Conservation (phyloP, 2,329 filamentous ascomycete species). For the Trichoderma cornu-damae region DNA sequence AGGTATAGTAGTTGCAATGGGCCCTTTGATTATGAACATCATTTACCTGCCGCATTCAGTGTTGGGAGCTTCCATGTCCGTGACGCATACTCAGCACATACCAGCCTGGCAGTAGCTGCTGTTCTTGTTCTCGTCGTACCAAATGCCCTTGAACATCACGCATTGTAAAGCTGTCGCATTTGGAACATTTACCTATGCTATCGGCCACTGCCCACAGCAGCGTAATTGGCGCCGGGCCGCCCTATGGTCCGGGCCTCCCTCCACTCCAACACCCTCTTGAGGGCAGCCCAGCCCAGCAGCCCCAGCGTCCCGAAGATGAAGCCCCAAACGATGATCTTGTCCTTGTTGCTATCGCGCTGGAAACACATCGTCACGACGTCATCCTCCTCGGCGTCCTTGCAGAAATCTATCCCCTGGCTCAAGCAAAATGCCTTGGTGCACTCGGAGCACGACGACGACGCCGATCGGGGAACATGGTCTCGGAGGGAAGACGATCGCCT, state of each 20-base stretch:
- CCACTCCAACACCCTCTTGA: constrained; percentile 45
- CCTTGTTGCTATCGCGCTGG: constrained; percentile 62
- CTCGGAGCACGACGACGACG: constrained; percentile 50
- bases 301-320: constrained; percentile 57
- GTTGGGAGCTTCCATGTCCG: not conserved
- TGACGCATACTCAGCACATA: not conserved
- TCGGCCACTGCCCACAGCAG: constrained; percentile 24
- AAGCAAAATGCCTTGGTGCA: constrained; percentile 64
- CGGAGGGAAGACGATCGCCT: constrained; percentile 9
- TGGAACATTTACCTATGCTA: not conserved
- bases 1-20: not conserved
- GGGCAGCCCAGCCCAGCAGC: constrained; percentile 55
- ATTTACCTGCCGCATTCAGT: not conserved
- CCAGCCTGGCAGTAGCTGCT: not conserved
- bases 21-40: not conserved
- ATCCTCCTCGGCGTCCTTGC: constrained; percentile 56
- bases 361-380: constrained; percentile 61
- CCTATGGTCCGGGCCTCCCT: constrained; percentile 31
- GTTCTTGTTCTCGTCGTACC: not conserved
- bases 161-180: not conserved
- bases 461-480: constrained; percentile 29
- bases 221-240: constrained; percentile 29
- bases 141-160: not conserved
- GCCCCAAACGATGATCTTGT: constrained; percentile 60
- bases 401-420: constrained; percentile 55